A percentile compares a stretch with the other conserved stretches of the same genome.
Conservation (phyloP, 2,329 filamentous ascomycete genomes). For the Ploettnerulaceae sp. region DNA sequence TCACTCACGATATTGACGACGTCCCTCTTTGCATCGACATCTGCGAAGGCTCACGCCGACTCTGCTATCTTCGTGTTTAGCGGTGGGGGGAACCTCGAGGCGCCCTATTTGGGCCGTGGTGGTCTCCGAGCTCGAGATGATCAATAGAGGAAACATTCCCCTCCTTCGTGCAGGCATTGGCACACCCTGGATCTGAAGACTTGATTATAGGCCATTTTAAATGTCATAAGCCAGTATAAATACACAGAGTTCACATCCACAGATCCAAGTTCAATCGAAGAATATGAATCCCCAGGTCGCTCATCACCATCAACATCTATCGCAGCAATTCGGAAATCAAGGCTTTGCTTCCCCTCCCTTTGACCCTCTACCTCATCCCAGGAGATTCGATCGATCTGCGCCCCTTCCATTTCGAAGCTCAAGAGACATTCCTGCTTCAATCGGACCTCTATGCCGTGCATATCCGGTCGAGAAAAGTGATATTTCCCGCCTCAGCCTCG, state of each 20-base stretch:
- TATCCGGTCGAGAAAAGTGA: constrained; percentile 28
- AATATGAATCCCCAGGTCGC: constrained; percentile 47
- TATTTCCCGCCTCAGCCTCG: constrained; percentile 15
- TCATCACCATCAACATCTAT: constrained; percentile 36
- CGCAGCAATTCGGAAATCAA: constrained; percentile 26
- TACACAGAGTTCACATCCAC: constrained; percentile 14
- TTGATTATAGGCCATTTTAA: constrained; percentile 17
- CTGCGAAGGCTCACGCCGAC: constrained; percentile 1
- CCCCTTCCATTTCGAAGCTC: constrained; percentile 30
- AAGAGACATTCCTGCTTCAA: constrained; percentile 23
- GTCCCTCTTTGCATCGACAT: not conserved
- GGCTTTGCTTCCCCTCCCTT: constrained; percentile 28
- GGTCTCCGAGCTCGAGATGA: constrained; percentile 32
- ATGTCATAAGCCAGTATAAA: constrained; percentile 17
- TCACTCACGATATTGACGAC: not conserved
- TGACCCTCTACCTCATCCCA: constrained; percentile 20
- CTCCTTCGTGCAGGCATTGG: constrained; percentile 36
- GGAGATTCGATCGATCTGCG: constrained; percentile 22
- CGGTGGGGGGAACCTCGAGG: constrained; percentile 13
- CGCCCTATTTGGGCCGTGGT: constrained; percentile 24
- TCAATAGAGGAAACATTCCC: constrained; percentile 28
- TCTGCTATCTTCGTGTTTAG: constrained; percentile 3
- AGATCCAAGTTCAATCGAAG: constrained; percentile 19
- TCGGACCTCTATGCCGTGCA: constrained; percentile 25
- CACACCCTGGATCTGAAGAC: constrained; percentile 30